Base-by-base conservation (phyloP, 2,329 filamentous ascomycete genomes). In the Clarireedia hainanense region DNA sequence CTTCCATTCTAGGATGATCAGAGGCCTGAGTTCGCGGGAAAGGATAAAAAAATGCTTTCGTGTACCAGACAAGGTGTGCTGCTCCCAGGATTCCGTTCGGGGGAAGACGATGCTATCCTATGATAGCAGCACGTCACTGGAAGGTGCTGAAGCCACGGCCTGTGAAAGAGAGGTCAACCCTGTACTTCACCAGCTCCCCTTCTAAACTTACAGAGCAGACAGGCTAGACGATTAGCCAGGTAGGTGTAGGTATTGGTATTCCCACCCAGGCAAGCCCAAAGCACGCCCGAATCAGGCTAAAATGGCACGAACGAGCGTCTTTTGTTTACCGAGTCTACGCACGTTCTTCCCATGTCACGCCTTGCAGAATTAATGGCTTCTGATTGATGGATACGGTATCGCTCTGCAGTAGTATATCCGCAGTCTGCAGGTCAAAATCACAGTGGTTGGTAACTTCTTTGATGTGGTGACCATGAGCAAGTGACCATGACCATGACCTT, bases 321-420 rank as follows among this genome's bases (percentile, higher is more conserved):
- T 23, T 12, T 12, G 20, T 20, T 42, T 42, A n/a, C 39, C 39
- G 20, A 42, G 39, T 20, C 20, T 42, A 42, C 39, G n/a, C 20
- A 42, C 39, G n/a, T 42, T 20, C 39, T 50, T 39, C 34, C 48
- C 23, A 51, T 51, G 49, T 47, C 27, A 47, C 43, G 43, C 43
- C 43, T 27, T 47, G 43, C 23, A 47, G 20, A 26, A 50, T 45
- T 50, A 20, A 50, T 30, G 20, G 37, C 24, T 30, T 50, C 36
- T 55, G 52, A 55, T 55, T 55, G 52, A 55, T 26, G 46, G 47
- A 55, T 14, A 37, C 20, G 47, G 27, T 55, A 55, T 55, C 52
- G 52, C 52, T 50, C 26, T 55, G 47, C 52, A 55, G 49, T 55
- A 55, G 52, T 50, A 55, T 49, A 50, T 55, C 52, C 52, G 52